These are phyloP conservation scores for Leishmania arabica DNA, from an alignment of 208 protist species.

Conservation along the genomic window DNA sequence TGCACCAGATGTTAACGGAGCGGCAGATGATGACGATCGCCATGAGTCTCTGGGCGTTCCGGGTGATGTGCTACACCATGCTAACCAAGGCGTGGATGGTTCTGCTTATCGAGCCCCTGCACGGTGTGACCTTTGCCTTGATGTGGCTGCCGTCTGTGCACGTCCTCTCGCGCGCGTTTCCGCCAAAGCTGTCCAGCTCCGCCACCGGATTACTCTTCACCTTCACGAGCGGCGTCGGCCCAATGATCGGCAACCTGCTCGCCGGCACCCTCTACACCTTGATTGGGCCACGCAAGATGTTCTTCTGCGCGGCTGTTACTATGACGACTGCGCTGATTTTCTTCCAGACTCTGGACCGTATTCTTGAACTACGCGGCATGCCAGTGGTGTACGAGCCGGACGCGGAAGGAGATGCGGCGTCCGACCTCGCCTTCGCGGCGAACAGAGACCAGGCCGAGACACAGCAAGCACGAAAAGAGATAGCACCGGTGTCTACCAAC, in stretches of 20 bases:
- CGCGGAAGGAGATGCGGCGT: neutral
- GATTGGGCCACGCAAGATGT: constrained; percentile 53
- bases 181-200: constrained; percentile 45
- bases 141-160: constrained; percentile 65
- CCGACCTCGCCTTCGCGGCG: neutral
- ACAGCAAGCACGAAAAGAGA: neutral
- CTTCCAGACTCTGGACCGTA: constrained; percentile 40
- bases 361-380: constrained; percentile 32
- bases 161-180: constrained; percentile 44
- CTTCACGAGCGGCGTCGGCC: constrained; percentile 52
- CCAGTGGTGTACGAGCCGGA: constrained; percentile 22
- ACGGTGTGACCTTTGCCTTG: constrained; percentile 72
- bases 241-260: constrained; percentile 57
- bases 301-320: constrained; percentile 31
- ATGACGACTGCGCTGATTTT: constrained; percentile 35
- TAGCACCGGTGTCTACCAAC: neutral
- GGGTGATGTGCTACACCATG: constrained; percentile 62
- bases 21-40: constrained; percentile 59
- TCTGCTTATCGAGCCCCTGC: constrained; percentile 70
- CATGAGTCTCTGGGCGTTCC: constrained; percentile 50
- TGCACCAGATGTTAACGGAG: constrained; percentile 46
- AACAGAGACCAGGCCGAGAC: neutral
- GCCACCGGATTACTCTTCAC: constrained; percentile 63
- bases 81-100: constrained; percentile 64
- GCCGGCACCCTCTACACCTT: constrained; percentile 55